A percentile compares a stretch with the other conserved stretches of the same genome.
These are phyloP conservation scores for Ophidiomyces ophidiicola DNA, from an alignment of 2,329 filamentous ascomycete genomes.

Conservation along the genomic window DNA sequence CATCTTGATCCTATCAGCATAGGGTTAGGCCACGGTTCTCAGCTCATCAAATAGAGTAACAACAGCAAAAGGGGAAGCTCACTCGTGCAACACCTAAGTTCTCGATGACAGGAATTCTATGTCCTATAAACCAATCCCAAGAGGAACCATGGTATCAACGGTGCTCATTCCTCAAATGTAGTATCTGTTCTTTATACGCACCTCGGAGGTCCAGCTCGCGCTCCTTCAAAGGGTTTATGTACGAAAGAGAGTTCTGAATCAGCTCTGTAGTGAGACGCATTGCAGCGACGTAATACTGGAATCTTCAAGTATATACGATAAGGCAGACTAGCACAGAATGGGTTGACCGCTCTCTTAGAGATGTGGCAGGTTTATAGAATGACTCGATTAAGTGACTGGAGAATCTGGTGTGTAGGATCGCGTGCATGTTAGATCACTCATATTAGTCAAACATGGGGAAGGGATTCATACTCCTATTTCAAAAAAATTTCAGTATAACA, in stretches of 20 bases:
- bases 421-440: too few relatives aligned
- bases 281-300: constrained; percentile 17
- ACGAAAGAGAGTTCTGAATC: constrained; percentile 87
- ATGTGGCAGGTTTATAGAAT: too few relatives aligned
- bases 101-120: constrained; percentile 95
- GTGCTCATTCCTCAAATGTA: constrained; percentile 67
- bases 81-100: constrained; percentile 92
- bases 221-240: constrained; percentile 97
- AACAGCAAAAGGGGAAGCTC: constrained; percentile 26
- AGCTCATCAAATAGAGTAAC: constrained; percentile 6
- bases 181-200: constrained; percentile 93
- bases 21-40: neutral
- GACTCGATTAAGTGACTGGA: too few relatives aligned
- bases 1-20: constrained; percentile 64
- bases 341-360: too few relatives aligned
- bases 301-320: neutral
- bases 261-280: constrained; percentile 97
- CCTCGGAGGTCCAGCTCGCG: constrained; percentile 98
- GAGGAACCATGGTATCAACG: constrained; percentile 61
- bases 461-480: too few relatives aligned
- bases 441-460: too few relatives aligned
- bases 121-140: constrained; percentile 54
- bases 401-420: too few relatives aligned
- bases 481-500: too few relatives aligned
- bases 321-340: too few relatives aligned